Base-by-base conservation (phyloP, 2,329 filamentous ascomycete genomes). In the Epichloe festucae region DNA sequence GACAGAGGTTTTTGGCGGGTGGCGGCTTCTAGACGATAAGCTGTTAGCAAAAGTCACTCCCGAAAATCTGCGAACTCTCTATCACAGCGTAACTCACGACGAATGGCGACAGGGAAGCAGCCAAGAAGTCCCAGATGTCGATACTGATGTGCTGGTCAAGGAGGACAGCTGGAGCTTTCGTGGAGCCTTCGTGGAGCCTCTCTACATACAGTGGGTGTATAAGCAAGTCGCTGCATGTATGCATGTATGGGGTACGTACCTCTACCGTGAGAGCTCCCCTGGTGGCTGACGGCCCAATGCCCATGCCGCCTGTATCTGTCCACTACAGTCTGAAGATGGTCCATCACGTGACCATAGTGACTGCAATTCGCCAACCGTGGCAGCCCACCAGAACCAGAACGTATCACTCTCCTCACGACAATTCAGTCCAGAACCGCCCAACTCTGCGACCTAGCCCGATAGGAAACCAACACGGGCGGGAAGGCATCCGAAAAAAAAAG, bases 291-390 rank as follows among this genome's bases (percentile, higher is more conserved):
- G 19, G 19, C 19, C 19, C 19, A 3, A 19, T 3, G 19, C 19
- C 19, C 19, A 19, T 19, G 19, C 19, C 19, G 19, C 19, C 19
- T 19, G 19, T 19, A 19, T 19, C 19, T 19, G 19, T 19, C 19
- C 19, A 19, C 19, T 31, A 7, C 23, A 17, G 14, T 34, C 17
- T 8, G 10, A 4, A 38, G 49, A 53, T 54, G 54, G 56, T 21
- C 39, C 17, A n/a, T 7, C 53, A 62, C 60, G 60, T 62, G 60
- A 62, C 39, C 35, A n/a, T 4, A 36, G 53, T 58, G 57, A 62
- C 59, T 55, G 58, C 59, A 60, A 62, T 58, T 53, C 59, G 55
- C 54, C 55, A 55, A 57, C 52, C 45, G 51, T 48, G 34, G 36
- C 51, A 56, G 49, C 56, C 54, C 48, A 56, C 54, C 55, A 53